Evolutionary conservation across 108 stramenopile species (phyloP).

Genomic region (Schizochytrium sp.): DNA sequence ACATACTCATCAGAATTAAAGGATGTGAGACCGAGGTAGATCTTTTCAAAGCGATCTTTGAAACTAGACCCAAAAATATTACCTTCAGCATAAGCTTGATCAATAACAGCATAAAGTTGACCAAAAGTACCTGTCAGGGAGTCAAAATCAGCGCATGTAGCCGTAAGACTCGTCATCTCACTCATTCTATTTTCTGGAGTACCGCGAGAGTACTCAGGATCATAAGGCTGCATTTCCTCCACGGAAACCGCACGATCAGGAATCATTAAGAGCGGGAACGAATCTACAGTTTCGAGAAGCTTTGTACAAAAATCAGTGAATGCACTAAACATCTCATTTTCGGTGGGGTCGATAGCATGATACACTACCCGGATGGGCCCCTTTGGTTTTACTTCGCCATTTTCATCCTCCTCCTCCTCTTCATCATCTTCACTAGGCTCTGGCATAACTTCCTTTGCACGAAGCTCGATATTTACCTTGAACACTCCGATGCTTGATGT

Average conservation of each 20-base stretch:
- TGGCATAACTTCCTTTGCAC: not conserved
- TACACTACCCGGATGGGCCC: not conserved
- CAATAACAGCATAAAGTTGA: conserved; percentile 3
- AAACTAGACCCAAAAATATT: conserved; percentile 27
- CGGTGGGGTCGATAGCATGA: conserved; percentile 34
- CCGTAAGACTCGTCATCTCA: conserved; percentile 45
- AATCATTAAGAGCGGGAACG: conserved; percentile 45
- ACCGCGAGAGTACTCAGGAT: conserved; percentile 34
- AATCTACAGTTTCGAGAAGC: conserved; percentile 31
- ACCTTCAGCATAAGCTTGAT: conserved; percentile 17
- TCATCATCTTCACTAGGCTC: not conserved
- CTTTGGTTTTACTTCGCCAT: not conserved
- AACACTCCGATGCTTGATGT: not conserved
- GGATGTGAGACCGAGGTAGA: conserved; percentile 49
- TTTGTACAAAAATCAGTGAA: conserved; percentile 49
- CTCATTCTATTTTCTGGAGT: conserved; percentile 7
- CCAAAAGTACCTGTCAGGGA: conserved; percentile 52
- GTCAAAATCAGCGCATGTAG: conserved; percentile 55
- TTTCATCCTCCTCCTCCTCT: conserved; percentile 19
- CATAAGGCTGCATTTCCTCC: conserved; percentile 48
- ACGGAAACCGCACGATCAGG: conserved; percentile 11
- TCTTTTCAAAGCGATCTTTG: not conserved
- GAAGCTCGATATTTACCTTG: conserved; percentile 19
- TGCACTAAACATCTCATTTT: conserved; percentile 29
- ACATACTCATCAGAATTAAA: conserved; percentile 23